phyloP scores from a whole-genome alignment of 371 early-diverging fungal species.

The Batrachochytrium dendrobatidis region DNA sequence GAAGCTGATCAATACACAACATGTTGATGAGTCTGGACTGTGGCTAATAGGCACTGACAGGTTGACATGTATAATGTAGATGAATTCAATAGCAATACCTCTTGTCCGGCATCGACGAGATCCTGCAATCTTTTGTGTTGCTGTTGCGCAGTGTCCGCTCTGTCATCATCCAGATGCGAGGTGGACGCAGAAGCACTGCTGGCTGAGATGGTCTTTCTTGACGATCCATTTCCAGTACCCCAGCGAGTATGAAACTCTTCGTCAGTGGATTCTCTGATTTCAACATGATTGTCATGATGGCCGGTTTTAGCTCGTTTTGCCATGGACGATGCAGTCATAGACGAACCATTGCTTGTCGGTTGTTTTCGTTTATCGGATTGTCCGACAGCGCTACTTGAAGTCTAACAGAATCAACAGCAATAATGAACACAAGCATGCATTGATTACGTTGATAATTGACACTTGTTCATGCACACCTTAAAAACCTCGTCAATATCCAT shows the following conservation, averaged over 20 bases:
- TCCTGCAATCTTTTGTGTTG: constrained; percentile 67
- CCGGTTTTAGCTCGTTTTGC: too few species aligned
- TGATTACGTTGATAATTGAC: too few species aligned
- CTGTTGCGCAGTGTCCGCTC: constrained; percentile 73
- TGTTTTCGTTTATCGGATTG: too few species aligned
- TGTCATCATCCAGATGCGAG: constrained; percentile 55
- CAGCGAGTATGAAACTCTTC: neutral
- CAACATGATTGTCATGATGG: too few species aligned
- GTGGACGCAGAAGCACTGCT: constrained; percentile 20
- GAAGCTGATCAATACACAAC: constrained; percentile 23
- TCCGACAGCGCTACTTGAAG: too few species aligned
- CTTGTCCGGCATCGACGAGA: constrained; percentile 78
- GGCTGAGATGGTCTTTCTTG: neutral
- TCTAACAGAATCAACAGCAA: too few species aligned
- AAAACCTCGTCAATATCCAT: too few species aligned
- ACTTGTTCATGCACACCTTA: too few species aligned
- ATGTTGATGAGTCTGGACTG: neutral
- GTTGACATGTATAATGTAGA: neutral
- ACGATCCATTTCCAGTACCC: neutral
- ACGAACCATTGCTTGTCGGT: too few species aligned
- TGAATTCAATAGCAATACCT: constrained; percentile 36
- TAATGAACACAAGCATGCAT: too few species aligned
- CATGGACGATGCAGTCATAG: too few species aligned
- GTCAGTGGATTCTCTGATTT: constrained; percentile 16
- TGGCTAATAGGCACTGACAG: neutral